Conservation (phyloP, 148 eudicot species). For the Rhododendron ferrugineum region DNA sequence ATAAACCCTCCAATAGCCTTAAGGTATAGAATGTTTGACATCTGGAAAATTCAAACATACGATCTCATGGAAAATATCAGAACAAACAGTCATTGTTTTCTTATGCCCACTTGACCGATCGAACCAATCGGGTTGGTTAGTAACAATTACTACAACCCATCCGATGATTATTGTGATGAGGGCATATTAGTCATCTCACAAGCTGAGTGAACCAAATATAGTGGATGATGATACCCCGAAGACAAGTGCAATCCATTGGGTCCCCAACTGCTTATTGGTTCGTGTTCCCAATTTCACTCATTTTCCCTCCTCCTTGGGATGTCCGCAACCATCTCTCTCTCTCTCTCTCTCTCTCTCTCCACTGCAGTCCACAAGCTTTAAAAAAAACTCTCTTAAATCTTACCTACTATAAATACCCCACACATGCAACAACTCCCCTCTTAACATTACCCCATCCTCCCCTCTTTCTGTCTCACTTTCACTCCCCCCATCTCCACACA, state of each 20-base stretch:
- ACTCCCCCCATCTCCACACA: neutral
- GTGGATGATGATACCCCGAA: slow-evolving; percentile 7
- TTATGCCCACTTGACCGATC: neutral
- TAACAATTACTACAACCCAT: neutral
- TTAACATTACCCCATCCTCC: neutral
- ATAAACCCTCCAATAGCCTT: no score
- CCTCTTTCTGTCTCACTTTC: slow-evolving; percentile 18
- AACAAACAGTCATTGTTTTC: no score
- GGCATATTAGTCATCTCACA: neutral
- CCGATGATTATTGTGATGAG: neutral
- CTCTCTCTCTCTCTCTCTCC: slow-evolving; percentile 4
- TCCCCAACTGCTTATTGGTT: slow-evolving; percentile 24
- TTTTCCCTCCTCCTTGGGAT: slow-evolving; percentile 33
- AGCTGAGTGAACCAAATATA: neutral
- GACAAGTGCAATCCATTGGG: slow-evolving; percentile 37
- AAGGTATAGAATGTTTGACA: no score
- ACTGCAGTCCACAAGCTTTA: neutral
- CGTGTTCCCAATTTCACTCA: slow-evolving; percentile 30
- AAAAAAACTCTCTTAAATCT: slow-evolving; percentile 13
- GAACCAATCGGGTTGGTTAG: neutral
- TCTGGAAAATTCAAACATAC: neutral
- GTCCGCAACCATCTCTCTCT: slow-evolving; percentile 37
- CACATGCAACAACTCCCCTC: slow-evolving; percentile 45
- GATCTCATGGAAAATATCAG: no score
- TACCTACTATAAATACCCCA: slow-evolving; percentile 48